phyloP scores from a whole-genome alignment of 352 stramenopile species.

The Lagenidium giganteum region DNA sequence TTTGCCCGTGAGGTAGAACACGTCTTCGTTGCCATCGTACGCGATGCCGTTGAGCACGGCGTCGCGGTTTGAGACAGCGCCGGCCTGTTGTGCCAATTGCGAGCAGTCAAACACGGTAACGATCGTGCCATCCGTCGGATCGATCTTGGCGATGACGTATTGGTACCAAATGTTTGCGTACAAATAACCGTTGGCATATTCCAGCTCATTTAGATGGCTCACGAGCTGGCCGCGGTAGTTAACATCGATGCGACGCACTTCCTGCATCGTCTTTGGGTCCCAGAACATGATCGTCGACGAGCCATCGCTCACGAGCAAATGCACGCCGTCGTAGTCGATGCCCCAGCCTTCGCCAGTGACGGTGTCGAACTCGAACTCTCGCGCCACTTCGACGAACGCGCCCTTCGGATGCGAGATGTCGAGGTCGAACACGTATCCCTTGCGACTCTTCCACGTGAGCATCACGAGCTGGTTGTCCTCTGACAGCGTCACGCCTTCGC shows the following conservation, averaged over 20 bases:
- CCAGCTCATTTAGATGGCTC: slow-evolving; percentile 91
- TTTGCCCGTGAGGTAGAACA: slow-evolving; percentile 94
- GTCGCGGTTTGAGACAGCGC: slow-evolving; percentile 36
- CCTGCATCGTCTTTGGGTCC: slow-evolving; percentile 73
- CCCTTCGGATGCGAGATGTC: slow-evolving; percentile 8
- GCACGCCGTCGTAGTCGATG: slow-evolving; percentile 76
- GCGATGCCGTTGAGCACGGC: slow-evolving; percentile 94
- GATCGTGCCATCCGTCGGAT: slow-evolving; percentile 79
- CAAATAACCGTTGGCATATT: slow-evolving; percentile 89
- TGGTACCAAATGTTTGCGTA: slow-evolving; percentile 96
- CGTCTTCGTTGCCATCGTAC: slow-evolving; percentile 82
- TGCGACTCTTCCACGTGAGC: slow-evolving; percentile 89
- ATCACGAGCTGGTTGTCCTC: slow-evolving; percentile 74
- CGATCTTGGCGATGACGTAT: slow-evolving; percentile 90
- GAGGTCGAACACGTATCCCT: slow-evolving; percentile 86
- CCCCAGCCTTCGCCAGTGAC: slow-evolving; percentile 89
- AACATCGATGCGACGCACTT: slow-evolving; percentile 70
- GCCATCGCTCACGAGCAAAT: slow-evolving; percentile 86
- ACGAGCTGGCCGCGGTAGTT: slow-evolving; percentile 39
- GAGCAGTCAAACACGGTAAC: slow-evolving; percentile 88
- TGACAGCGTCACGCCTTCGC: slow-evolving; percentile 87
- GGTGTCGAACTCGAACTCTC: slow-evolving; percentile 76
- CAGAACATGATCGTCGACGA: slow-evolving; percentile 89
- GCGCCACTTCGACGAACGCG: slow-evolving; percentile 39
- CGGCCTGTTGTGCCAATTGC: slow-evolving; percentile 48